Evolutionary conservation across 2,329 filamentous ascomycete species (phyloP).

Genomic region (Fonsecaea pedrosoi): DNA sequence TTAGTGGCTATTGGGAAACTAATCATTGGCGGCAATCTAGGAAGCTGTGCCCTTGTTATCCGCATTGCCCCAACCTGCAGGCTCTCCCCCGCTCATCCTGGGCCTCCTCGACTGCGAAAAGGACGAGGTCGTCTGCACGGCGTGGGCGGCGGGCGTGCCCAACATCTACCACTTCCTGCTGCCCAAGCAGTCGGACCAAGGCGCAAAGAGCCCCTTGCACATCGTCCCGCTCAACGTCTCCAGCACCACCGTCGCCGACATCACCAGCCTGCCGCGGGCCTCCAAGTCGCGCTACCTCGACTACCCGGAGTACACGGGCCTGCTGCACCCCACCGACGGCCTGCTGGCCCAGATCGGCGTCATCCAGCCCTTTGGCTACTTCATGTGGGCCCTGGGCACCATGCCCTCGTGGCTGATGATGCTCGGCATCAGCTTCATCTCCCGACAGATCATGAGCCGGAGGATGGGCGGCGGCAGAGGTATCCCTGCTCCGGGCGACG

Average conservation of each 20-base stretch:
- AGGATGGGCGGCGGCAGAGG: constrained; percentile 24
- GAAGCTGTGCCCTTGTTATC: constrained; percentile 61
- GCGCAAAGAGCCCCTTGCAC: constrained; percentile 60
- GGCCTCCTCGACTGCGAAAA: constrained; percentile 66
- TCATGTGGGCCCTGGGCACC: constrained; percentile 62
- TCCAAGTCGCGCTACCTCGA: constrained; percentile 53
- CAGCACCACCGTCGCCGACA: constrained; percentile 61
- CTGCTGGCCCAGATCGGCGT: constrained; percentile 60
- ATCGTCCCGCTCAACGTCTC: constrained; percentile 64
- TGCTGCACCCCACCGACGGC: constrained; percentile 68
- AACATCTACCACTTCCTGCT: constrained; percentile 64
- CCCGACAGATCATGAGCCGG: constrained; percentile 62
- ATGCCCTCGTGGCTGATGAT: constrained; percentile 70
- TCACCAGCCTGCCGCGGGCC: constrained; percentile 62
- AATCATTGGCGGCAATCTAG: constrained; percentile 44
- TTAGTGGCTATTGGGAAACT: not conserved
- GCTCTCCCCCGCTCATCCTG: constrained; percentile 62
- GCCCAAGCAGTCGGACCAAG: constrained; percentile 60
- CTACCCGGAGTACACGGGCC: constrained; percentile 61
- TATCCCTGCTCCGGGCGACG: constrained; percentile 13
- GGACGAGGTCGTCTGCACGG: constrained; percentile 65
- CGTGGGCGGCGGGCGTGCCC: constrained; percentile 64
- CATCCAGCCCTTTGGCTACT: constrained; percentile 62
- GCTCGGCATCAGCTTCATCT: constrained; percentile 67
- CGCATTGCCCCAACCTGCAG: constrained; percentile 44